phyloP scores from a whole-genome alignment of 2,329 filamentous ascomycete genomes.

The Pseudogymnoascus destructans region DNA sequence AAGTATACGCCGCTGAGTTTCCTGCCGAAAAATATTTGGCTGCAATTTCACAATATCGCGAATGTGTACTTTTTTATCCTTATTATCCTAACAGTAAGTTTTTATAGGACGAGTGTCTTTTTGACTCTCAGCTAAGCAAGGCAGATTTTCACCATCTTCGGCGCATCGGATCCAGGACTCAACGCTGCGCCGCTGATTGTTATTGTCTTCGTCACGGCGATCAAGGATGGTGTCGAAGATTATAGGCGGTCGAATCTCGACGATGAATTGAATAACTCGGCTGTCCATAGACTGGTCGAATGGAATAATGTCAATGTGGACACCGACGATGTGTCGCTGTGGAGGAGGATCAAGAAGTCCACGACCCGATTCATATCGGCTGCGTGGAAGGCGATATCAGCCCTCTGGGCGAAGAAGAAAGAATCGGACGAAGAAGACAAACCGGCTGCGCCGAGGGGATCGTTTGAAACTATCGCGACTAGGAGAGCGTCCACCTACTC shows the following conservation, averaged over 20 bases:
- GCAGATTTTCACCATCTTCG: conserved; percentile 94
- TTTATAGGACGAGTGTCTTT: not conserved
- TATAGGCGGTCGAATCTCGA: conserved; percentile 84
- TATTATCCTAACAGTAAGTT: conserved; percentile 82
- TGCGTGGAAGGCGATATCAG: not conserved
- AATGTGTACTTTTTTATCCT: conserved; percentile 97
- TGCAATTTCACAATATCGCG: conserved; percentile 96
- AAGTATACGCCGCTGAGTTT: conserved; percentile 96
- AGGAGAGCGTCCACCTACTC: conserved; percentile 31
- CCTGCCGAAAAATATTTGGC: conserved; percentile 90
- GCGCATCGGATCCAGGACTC: conserved; percentile 76
- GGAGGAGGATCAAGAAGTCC: conserved; percentile 86
- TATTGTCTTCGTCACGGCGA: conserved; percentile 74
- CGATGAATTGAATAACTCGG: conserved; percentile 89
- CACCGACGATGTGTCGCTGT: conserved; percentile 71
- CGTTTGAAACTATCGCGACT: conserved; percentile 47
- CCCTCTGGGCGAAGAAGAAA: conserved; percentile 39
- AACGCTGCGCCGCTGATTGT: conserved; percentile 87
- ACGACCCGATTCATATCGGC: conserved; percentile 32
- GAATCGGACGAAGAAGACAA: conserved; percentile 16
- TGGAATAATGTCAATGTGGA: conserved; percentile 91
- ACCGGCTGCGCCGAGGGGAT: conserved; percentile 28
- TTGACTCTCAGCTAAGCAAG: conserved; percentile 21
- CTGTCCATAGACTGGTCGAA: conserved; percentile 75
- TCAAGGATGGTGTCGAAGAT: conserved; percentile 97